Base-by-base conservation (phyloP, 768 basidiomycete genomes). In the Cubamyces lactineus region DNA sequence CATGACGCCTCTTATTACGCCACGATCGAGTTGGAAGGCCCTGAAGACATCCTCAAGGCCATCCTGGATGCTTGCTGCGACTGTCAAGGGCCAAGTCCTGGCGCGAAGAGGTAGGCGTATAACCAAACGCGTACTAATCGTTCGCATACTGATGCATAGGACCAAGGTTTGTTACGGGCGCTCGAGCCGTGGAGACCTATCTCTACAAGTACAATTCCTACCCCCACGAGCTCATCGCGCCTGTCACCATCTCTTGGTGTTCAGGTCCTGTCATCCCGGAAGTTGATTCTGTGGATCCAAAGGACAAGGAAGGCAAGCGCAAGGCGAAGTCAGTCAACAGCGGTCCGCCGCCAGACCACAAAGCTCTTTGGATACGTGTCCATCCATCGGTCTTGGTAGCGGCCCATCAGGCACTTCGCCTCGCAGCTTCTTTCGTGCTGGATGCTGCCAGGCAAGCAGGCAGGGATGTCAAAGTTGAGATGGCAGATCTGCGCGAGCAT, bases 1-100 rank as follows among this genome's bases (percentile, higher is more conserved):
- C 93, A 96, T 58, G 96, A 99, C 69, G 89, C 91, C 0, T 95
- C 93, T 2, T 98, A 98, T 74, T 84, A 81, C 66, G 85, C 86
- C 0, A 78, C 87, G 2, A 80, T 95, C 28, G 91, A 96, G 71
- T 71, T 98, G 6, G 82, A 80, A 53, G 94, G 91, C 2, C 78
- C 82, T 2, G 81, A 88, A 69, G 66, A 71, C 1, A 74, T 86
- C 3, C 72, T 97, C 7, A 79, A 80, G 43, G 55, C 70, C 3
- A 70, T 85, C 13, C 73, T 92, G 45, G 79, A 84, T 53, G 64
- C 72, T 56, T 84, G 84, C 70, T 87, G 85, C 67, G 89, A 92
- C 66, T 85, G 84, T 3, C 85, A 88, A 72, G 84, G 79, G 34
- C 76, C 80, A 1, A 78, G 82, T 43, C 83, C 87, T n/a, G 81